A percentile compares a stretch with the other conserved stretches of the same genome.
phyloP scores from a whole-genome alignment of 441 rosid species.

The Biscutella laevigata region DNA sequence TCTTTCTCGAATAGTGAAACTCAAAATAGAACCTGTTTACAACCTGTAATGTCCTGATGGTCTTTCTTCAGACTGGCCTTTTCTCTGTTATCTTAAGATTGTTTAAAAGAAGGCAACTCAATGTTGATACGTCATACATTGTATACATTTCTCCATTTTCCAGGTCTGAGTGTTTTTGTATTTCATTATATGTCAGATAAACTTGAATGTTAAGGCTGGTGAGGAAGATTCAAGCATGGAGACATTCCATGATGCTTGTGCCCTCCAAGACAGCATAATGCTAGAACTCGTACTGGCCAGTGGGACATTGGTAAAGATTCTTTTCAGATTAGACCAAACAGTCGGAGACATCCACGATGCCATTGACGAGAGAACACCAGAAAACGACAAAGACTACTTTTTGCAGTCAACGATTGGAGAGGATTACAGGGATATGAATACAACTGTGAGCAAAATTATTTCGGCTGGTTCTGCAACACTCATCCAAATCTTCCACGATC shows the following conservation, averaged over 20 bases:
- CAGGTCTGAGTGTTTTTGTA: not conserved
- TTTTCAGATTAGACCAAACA: conserved; percentile 12
- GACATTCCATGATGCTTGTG: not conserved
- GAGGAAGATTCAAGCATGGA: not conserved
- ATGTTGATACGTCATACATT: too few species aligned
- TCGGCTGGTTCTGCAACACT: not conserved
- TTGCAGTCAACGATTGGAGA: not conserved
- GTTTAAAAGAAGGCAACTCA: too few species aligned
- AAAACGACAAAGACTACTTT: not conserved
- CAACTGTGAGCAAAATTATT: not conserved
- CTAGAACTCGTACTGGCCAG: not conserved
- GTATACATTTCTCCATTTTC: not conserved
- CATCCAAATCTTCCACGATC: not conserved
- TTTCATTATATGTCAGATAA: not conserved
- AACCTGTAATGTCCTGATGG: not conserved
- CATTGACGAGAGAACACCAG: not conserved
- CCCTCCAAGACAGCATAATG: not conserved
- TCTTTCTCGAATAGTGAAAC: too few species aligned
- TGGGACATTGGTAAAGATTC: not conserved
- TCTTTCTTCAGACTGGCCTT: not conserved
- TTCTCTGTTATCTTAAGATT: too few species aligned
- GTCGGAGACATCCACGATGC: conserved; percentile 15
- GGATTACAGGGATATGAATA: conserved; percentile 1
- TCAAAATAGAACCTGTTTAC: too few species aligned
- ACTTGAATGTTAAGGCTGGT: not conserved